phyloP scores from a whole-genome alignment of 441 rosid species.

The Arabidopsis hybrid region DNA sequence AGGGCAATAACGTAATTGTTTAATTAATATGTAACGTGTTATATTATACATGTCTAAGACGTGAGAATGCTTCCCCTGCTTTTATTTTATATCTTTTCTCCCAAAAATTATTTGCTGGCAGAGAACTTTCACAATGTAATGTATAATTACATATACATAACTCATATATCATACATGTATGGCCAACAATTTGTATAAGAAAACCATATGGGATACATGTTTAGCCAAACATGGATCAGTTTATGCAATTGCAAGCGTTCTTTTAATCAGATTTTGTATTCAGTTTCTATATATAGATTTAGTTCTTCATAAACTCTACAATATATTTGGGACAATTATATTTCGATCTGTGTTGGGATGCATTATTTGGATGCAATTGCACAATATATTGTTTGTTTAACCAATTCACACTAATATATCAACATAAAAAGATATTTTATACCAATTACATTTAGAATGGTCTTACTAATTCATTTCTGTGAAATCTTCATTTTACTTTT shows the following conservation, averaged over 20 bases:
- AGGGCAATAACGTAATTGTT: constrained; percentile 6
- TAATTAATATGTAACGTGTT: not conserved
- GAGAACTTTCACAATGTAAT: not conserved
- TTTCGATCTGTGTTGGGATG: too few relatives aligned
- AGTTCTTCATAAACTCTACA: too few relatives aligned
- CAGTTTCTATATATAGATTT: too few relatives aligned
- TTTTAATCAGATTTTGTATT: not conserved
- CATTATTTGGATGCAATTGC: too few relatives aligned
- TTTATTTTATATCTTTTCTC: constrained; percentile 24
- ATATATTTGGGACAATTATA: too few relatives aligned
- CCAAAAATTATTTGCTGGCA: constrained; percentile 18
- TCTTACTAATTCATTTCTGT: too few relatives aligned
- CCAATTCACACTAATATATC: too few relatives aligned
- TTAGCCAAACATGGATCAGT: not conserved
- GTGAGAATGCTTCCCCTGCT: constrained; percentile 4
- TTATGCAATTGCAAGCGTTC: not conserved
- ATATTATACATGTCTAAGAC: not conserved
- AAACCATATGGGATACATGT: not conserved
- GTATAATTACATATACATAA: not conserved
- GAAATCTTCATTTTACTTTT: too few relatives aligned
- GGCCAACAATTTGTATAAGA: not conserved
- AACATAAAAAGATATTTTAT: too few relatives aligned
- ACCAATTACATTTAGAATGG: too few relatives aligned
- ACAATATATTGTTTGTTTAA: too few relatives aligned
- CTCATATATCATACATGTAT: not conserved